phyloP scores from a whole-genome alignment of 2,329 filamentous ascomycete species.

The Penicillium frequentans region DNA sequence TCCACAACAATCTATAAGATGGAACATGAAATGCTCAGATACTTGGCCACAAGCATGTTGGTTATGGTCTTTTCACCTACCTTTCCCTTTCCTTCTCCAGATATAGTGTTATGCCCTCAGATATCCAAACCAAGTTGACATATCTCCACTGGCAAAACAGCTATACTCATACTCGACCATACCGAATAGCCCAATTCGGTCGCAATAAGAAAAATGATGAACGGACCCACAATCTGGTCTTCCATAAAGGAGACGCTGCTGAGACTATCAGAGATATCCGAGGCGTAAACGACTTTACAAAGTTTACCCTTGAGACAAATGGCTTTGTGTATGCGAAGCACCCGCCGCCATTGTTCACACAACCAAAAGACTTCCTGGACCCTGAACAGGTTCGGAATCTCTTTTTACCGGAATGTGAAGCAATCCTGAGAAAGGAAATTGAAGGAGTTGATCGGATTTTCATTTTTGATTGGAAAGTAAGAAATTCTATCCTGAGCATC shows the following conservation, averaged over 20 bases:
- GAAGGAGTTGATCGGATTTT: background rate
- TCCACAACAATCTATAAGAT: background rate
- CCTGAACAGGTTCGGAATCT: conserved; percentile 4
- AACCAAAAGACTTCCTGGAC: background rate
- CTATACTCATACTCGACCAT: conserved; percentile 4
- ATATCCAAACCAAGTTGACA: conserved; percentile 6
- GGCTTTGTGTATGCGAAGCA: conserved; percentile 2
- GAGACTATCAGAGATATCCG: conserved; percentile 2
- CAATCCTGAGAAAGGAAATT: conserved; percentile 7
- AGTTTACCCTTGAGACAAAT: conserved; percentile 1
- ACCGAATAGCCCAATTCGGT: conserved; percentile 6
- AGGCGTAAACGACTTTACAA: background rate
- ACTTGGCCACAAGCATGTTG: background rate
- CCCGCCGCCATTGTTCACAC: background rate
- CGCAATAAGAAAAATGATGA: background rate
- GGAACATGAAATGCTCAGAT: background rate
- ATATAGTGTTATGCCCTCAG: background rate
- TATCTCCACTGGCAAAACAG: conserved; percentile 10
- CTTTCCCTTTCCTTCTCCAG: background rate
- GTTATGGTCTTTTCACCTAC: background rate
- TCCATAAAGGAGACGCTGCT: background rate
- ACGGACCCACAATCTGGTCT: background rate
- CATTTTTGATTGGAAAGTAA: conserved; percentile 12
- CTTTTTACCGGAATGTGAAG: conserved; percentile 11
- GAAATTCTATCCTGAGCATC: background rate